Evolutionary conservation across 768 basidiomycete species (phyloP).

Genomic region (Exsudoporus frostii): DNA sequence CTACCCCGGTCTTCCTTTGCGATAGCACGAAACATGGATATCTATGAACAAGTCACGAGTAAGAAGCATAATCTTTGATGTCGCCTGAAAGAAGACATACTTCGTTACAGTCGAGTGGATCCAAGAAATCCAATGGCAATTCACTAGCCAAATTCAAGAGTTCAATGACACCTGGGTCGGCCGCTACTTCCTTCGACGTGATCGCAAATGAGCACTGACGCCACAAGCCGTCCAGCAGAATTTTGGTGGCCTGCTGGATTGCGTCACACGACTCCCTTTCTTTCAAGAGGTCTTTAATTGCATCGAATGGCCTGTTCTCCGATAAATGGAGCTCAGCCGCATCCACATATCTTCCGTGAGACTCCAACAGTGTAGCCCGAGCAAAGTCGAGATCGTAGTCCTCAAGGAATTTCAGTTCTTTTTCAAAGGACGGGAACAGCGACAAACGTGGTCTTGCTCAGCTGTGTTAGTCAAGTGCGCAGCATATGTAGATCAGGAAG

Average conservation of each 20-base stretch:
- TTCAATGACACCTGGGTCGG: not conserved
- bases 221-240: conserved; percentile 47
- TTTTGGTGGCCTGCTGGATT: conserved; percentile 34
- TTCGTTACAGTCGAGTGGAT: conserved; percentile 2
- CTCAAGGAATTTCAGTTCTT: conserved; percentile 57
- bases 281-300: conserved; percentile 43
- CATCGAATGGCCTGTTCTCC: conserved; percentile 46
- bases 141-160: conserved; percentile 26
- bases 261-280: conserved; percentile 30
- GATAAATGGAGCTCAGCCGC: conserved; percentile 51
- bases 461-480: not conserved
- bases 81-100: conserved; percentile 4
- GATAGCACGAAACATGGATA: conserved; percentile 36
- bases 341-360: conserved; percentile 40
- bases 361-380: conserved; percentile 43
- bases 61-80: not conserved
- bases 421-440: conserved; percentile 51
- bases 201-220: conserved; percentile 40
- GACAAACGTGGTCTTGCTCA: conserved; percentile 41
- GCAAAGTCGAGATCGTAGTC: conserved; percentile 50
- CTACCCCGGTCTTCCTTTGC: conserved; percentile 14
- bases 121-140: conserved; percentile 4
- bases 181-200: conserved; percentile 1
- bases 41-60: conserved; percentile 1
- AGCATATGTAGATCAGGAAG: not conserved